These are phyloP conservation scores for Lenwebbia sp. DNA, from an alignment of 345 rosid genomes.

Conservation along the genomic window DNA sequence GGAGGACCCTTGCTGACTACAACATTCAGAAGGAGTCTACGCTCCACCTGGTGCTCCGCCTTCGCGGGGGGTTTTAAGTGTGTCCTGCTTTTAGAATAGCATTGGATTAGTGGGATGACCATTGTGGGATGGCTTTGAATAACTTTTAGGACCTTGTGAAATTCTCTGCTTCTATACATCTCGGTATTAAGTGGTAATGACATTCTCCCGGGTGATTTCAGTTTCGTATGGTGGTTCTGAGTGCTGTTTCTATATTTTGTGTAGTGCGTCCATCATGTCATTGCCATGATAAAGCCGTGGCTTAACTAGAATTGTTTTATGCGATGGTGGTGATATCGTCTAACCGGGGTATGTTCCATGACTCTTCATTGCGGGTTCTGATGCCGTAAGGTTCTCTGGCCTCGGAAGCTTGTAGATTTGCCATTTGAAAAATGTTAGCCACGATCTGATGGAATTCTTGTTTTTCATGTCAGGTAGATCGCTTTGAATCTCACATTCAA, in stretches of 20 bases:
- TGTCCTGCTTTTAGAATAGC: neutral
- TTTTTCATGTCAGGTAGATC: neutral
- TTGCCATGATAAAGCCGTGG: neutral
- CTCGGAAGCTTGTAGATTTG: neutral
- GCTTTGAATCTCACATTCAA: neutral
- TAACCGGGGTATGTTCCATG: neutral
- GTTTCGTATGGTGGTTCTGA: neutral
- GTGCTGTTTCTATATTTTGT: neutral
- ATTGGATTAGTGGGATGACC: neutral
- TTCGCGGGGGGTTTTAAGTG: neutral
- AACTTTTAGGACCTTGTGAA: neutral
- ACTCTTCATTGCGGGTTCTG: neutral
- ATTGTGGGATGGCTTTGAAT: neutral
- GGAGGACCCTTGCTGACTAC: slow-evolving; percentile 2
- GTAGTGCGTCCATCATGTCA: neutral
- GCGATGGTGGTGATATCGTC: neutral
- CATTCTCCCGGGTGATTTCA: neutral
- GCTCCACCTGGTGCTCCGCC: neutral
- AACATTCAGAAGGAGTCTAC: slow-evolving; percentile 4
- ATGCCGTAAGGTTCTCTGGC: neutral
- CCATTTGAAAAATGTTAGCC: neutral
- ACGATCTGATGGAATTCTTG: neutral
- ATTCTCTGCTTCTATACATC: neutral
- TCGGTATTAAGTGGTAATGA: neutral
- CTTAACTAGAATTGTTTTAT: neutral